These are phyloP conservation scores for Sclerotiophoma versabilis DNA, from an alignment of 2,329 filamentous ascomycete genomes.

Conservation along the genomic window DNA sequence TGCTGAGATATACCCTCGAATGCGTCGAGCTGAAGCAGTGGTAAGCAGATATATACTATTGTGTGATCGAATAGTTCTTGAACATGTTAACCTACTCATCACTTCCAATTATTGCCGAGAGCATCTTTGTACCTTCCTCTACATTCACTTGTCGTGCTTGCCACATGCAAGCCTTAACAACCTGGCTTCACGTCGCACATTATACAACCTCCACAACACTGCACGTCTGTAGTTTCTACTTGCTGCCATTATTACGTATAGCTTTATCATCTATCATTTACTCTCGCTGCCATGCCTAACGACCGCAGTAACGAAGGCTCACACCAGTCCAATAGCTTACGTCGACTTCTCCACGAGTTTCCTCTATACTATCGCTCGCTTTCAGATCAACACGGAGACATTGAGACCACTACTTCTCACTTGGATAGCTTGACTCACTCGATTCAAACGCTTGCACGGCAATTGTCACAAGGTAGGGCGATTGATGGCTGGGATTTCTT, in stretches of 20 bases:
- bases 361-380: not conserved
- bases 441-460: constrained; percentile 2
- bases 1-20: no score
- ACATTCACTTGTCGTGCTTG: not conserved
- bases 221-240: not conserved
- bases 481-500: not conserved
- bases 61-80: not conserved
- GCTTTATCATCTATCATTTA: constrained; percentile 2
- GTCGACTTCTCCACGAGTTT: not conserved
- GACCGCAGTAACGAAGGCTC: not conserved
- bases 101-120: not conserved
- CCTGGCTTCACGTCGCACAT: no score
- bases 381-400: not conserved
- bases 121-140: not conserved
- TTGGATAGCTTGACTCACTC: not conserved
- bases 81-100: not conserved
- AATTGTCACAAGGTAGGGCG: constrained; percentile 2
- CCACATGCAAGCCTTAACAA: not conserved
- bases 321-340: not conserved
- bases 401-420: no score
- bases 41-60: no score
- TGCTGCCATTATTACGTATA: not conserved
- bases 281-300: constrained; percentile 20
- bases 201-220: not conserved
- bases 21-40: no score